Evolutionary conservation across 352 stramenopile species (phyloP).

Genomic region (Thraustochytrium sp.): DNA sequence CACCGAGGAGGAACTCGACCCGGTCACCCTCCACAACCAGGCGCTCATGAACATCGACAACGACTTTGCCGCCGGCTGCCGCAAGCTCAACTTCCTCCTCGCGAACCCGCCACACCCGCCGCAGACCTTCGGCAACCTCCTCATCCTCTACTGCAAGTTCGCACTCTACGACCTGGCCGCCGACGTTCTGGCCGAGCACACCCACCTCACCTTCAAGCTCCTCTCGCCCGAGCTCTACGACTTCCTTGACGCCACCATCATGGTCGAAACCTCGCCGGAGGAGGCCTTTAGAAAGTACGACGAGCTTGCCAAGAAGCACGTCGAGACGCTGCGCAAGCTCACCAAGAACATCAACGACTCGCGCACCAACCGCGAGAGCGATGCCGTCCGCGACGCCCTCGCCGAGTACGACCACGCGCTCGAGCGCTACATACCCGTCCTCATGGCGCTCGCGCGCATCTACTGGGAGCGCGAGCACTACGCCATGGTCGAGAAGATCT

Average conservation of each 20-base stretch:
- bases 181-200: constrained; percentile 88
- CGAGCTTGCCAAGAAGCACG: constrained; percentile 82
- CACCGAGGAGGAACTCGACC: constrained; percentile 84
- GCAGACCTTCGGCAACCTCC: constrained; percentile 89
- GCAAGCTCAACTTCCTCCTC: constrained; percentile 91
- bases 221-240: constrained; percentile 86
- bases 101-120: constrained; percentile 84
- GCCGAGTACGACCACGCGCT: constrained; percentile 88
- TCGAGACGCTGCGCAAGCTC: constrained; percentile 81
- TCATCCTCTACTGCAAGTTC: constrained; percentile 88
- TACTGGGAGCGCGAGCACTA: constrained; percentile 95
- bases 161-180: constrained; percentile 87
- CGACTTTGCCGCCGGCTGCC: constrained; percentile 81
- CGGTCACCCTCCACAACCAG: constrained; percentile 75
- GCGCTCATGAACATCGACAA: constrained; percentile 88
- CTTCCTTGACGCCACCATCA: constrained; percentile 89
- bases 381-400: constrained; percentile 78
- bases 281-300: constrained; percentile 86
- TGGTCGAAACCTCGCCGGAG: constrained; percentile 81
- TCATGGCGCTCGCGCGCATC: constrained; percentile 91
- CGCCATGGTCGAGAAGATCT: constrained; percentile 89
- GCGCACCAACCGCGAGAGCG: constrained; percentile 76
- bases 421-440: constrained; percentile 88
- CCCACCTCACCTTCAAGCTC: constrained; percentile 84
- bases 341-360: constrained; percentile 90